Percentiles rank a stretch among this genome's conserved stretches.
phyloP scores from a whole-genome alignment of 2,329 filamentous ascomycete species.

The Aspergillus alliaceus region DNA sequence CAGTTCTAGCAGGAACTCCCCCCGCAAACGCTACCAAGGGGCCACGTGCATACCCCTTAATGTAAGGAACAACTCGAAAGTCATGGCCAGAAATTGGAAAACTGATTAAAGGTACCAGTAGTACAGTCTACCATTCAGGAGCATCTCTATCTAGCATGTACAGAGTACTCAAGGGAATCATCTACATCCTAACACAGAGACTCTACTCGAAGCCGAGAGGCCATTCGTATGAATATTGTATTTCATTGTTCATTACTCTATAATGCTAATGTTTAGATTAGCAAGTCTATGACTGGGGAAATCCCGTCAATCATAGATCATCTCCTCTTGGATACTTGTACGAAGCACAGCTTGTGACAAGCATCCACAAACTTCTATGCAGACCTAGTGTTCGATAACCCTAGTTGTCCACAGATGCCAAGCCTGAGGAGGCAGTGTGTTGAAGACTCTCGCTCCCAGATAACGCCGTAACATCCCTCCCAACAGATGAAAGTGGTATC shows the following conservation, averaged over 20 bases:
- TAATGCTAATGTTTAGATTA: constrained; percentile 41
- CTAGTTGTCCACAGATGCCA: constrained; percentile 2
- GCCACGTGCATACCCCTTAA: too few species aligned
- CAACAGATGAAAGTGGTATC: constrained; percentile 47
- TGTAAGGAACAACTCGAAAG: too few species aligned
- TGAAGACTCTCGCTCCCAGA: constrained; percentile 43
- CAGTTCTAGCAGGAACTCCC: too few species aligned
- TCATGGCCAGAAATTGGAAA: too few species aligned
- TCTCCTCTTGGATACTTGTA: constrained; percentile 13
- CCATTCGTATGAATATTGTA: too few species aligned
- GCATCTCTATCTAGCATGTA: too few species aligned
- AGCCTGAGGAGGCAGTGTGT: constrained; percentile 31
- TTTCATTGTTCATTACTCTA: constrained; percentile 23
- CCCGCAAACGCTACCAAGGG: too few species aligned
- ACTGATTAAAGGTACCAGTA: too few species aligned
- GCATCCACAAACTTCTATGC: constrained; percentile 1
- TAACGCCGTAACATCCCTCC: constrained; percentile 45
- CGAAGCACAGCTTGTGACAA: constrained; percentile 11
- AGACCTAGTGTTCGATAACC: neutral
- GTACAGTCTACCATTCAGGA: too few species aligned
- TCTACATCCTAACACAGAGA: too few species aligned
- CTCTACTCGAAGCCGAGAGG: too few species aligned
- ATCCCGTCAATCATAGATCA: constrained; percentile 5
- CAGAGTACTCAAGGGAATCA: too few species aligned
- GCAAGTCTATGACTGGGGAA: constrained; percentile 22